Conservation (phyloP, 805 yeast genomes). For the Metschnikowia henanensis region DNA sequence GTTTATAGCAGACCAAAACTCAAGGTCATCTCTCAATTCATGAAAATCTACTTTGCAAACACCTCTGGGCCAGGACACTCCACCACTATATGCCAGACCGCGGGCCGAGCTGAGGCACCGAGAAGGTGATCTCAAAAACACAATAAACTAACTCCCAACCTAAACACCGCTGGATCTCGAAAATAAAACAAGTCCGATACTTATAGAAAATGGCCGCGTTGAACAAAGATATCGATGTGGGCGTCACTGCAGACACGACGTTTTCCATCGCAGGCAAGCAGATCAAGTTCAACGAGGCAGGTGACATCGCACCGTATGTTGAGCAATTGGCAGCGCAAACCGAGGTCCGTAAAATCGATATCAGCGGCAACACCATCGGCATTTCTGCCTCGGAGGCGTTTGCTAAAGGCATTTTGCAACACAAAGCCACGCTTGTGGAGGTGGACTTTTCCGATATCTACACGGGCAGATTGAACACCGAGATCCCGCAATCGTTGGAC, state of each 20-base stretch:
- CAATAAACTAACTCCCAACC: background rate
- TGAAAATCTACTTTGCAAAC: no score
- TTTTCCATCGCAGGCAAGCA: slow-evolving; percentile 75
- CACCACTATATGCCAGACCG: no score
- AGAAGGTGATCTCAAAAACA: background rate
- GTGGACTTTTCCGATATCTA: slow-evolving; percentile 89
- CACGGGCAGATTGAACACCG: slow-evolving; percentile 93
- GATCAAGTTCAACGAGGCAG: slow-evolving; percentile 67
- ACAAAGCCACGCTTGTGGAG: slow-evolving; percentile 53
- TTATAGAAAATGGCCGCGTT: slow-evolving; percentile 19
- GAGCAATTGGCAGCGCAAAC: slow-evolving; percentile 47
- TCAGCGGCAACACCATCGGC: slow-evolving; percentile 94
- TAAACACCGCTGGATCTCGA: no score
- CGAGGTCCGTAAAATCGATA: slow-evolving; percentile 58
- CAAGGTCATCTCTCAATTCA: no score
- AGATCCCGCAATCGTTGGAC: slow-evolving; percentile 83
- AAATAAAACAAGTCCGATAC: background rate
- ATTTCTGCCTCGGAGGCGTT: slow-evolving; percentile 80
- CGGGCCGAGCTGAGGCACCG: no score
- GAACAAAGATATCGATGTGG: slow-evolving; percentile 25
- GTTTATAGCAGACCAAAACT: no score
- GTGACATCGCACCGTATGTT: slow-evolving; percentile 71
- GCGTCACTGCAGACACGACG: slow-evolving; percentile 43
- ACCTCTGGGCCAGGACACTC: no score
- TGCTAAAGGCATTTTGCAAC: slow-evolving; percentile 52